Evolutionary conservation across 352 stramenopile species (phyloP), one percentile per base, ranked within the genome.

Genomic region (Thalassiosira livingstoniorum): DNA sequence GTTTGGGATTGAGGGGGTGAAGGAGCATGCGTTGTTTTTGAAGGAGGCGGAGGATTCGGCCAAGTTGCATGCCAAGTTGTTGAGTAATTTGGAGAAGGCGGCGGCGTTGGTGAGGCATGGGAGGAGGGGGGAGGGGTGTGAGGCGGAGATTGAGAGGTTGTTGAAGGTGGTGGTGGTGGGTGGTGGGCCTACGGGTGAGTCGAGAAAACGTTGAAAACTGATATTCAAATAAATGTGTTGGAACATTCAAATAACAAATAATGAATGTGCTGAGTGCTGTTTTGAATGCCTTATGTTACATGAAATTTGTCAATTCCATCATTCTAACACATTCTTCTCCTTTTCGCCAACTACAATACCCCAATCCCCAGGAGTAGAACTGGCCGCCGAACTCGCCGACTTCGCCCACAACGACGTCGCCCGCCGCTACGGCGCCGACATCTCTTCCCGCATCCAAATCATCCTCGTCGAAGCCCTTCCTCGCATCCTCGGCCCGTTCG

Each of bases 111-210:
- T 55, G 27, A n/a, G 25, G n/a, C 37, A 71, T n/a, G 60, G 57
- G 29, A n/a, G 25, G 23, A 21, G 65, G 31, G 51, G 47, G 5
- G 62, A 77, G 23, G 64, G 43, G 21, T 72, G 67, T 27, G 72
- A 87, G 32, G 67, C 63, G 18, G 86, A 94, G 35, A 75, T 79
- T 51, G 58, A 86, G 21, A 63, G 73, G 23, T 57, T 84, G 18
- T 60, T 94, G 4, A 88, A 82, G 37, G 85, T 92, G 23, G 88
- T 93, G 27, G 82, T 94, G 4, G 85, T 94, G 4, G 90, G 90
- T n/a, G 90, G 74, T 23, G 90, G 90, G 25, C 90, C 90, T 0
- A 94, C 90, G 7, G 88, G n/a, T n/a, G n/a, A n/a, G n/a, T n/a
- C n/a, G n/a, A n/a, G n/a, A n/a, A n/a, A n/a, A n/a, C n/a, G n/a